phyloP scores from a whole-genome alignment of 805 yeast genomes.

The Tetrapisispora namnaoensis region DNA sequence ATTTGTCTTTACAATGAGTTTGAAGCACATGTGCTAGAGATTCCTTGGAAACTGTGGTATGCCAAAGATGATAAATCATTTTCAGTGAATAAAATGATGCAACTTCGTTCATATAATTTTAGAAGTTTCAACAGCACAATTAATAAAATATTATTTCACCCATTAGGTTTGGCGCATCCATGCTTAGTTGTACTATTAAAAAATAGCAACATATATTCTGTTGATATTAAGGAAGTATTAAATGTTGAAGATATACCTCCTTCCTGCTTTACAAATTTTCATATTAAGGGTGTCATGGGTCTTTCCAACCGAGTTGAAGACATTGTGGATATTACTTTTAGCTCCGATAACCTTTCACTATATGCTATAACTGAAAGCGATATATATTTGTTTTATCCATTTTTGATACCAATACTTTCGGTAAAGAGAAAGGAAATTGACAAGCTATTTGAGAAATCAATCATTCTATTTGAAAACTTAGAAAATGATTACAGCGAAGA shows the following conservation, averaged over 20 bases:
- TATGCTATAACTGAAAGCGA: constrained; percentile 49
- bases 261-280: constrained; percentile 5
- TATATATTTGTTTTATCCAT: constrained; percentile 54
- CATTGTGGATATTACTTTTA: constrained; percentile 17
- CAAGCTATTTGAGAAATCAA: constrained; percentile 18
- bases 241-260: background rate
- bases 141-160: constrained; percentile 41
- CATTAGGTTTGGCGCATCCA: constrained; percentile 16
- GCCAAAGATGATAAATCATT: constrained; percentile 2
- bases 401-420: constrained; percentile 34
- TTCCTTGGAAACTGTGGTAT: constrained; percentile 19
- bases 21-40: constrained; percentile 17
- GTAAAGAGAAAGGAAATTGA: constrained; percentile 24
- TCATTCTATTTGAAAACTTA: constrained; percentile 18
- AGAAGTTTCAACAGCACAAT: constrained; percentile 5
- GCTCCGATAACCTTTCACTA: constrained; percentile 41
- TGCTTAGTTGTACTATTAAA: constrained; percentile 18
- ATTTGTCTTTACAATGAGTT: constrained; percentile 13
- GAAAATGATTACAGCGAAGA: constrained; percentile 8
- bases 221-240: constrained; percentile 9
- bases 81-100: constrained; percentile 1
- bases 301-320: constrained; percentile 14
- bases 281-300: constrained; percentile 12
- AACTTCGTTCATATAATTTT: background rate
- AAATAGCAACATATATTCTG: constrained; percentile 18